These are phyloP conservation scores for Quercus lobata DNA, from an alignment of 331 rosid species.

Conservation along the genomic window DNA sequence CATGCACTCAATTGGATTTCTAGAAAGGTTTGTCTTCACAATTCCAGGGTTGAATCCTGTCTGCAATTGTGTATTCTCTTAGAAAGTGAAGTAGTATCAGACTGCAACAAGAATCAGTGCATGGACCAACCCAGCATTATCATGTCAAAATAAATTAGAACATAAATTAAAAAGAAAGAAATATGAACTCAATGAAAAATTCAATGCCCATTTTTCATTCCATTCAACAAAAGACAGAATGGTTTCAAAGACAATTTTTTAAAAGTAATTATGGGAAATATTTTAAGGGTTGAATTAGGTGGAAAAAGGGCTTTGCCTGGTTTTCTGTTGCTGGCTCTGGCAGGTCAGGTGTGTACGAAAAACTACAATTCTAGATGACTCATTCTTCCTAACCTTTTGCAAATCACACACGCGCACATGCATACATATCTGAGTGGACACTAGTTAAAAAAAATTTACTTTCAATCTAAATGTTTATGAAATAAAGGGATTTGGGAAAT, in stretches of 20 bases:
- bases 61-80: neutral
- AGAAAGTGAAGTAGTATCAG: neutral
- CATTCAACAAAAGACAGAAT: neutral
- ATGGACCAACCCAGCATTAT: neutral
- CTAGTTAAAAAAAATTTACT: neutral
- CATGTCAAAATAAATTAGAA: neutral
- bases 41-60: slow-evolving; percentile 11
- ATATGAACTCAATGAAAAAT: neutral
- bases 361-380: neutral
- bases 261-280: neutral
- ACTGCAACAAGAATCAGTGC: neutral
- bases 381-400: neutral
- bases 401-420: too few species aligned
- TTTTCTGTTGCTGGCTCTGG: neutral
- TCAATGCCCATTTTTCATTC: neutral
- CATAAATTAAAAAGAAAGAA: neutral
- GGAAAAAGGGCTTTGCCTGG: neutral
- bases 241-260: neutral
- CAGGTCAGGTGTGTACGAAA: neutral
- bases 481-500: neutral
- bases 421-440: neutral
- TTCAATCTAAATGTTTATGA: neutral
- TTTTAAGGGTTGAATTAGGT: neutral
- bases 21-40: slow-evolving; percentile 63
- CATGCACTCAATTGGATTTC: slow-evolving; percentile 94